Conservation (phyloP, 768 basidiomycete species). For the Boletus eberwhitei region DNA sequence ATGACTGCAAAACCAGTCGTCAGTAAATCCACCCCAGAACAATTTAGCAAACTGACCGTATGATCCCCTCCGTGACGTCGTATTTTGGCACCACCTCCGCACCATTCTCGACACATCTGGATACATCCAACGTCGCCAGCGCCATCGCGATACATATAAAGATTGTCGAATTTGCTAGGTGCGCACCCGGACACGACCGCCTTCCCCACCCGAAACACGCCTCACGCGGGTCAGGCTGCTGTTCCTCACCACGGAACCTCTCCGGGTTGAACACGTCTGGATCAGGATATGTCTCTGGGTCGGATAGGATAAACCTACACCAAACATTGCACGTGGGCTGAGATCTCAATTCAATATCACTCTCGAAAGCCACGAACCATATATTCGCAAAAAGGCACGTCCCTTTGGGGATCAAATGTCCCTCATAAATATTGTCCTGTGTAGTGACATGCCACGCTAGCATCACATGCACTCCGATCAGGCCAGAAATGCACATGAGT, state of each 20-base stretch:
- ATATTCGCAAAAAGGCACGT: background rate
- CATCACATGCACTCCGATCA: background rate
- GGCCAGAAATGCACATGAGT: background rate
- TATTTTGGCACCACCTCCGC: background rate
- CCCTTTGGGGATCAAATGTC: slow-evolving; percentile 25
- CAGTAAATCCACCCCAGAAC: background rate
- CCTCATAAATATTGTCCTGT: slow-evolving; percentile 15
- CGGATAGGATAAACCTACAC: slow-evolving; percentile 1
- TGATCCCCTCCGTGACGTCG: background rate
- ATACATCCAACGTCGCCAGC: slow-evolving; percentile 3
- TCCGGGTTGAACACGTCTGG: slow-evolving; percentile 6
- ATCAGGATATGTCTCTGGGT: slow-evolving; percentile 2
- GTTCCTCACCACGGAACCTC: slow-evolving; percentile 6
- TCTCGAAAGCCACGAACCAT: slow-evolving; percentile 1
- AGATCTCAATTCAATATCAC: background rate
- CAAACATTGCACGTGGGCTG: background rate
- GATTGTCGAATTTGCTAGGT: slow-evolving; percentile 4
- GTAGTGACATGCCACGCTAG: slow-evolving; percentile 7
- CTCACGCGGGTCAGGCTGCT: slow-evolving; percentile 2
- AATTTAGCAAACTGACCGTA: background rate
- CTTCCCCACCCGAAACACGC: slow-evolving; percentile 16
- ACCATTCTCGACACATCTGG: background rate
- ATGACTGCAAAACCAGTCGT: background rate
- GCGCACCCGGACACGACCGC: slow-evolving; percentile 3
- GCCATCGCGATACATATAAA: slow-evolving; percentile 2